Base-by-base conservation (phyloP, 1,284 basidiomycete species). In the Ceratobasidium theobromae region DNA sequence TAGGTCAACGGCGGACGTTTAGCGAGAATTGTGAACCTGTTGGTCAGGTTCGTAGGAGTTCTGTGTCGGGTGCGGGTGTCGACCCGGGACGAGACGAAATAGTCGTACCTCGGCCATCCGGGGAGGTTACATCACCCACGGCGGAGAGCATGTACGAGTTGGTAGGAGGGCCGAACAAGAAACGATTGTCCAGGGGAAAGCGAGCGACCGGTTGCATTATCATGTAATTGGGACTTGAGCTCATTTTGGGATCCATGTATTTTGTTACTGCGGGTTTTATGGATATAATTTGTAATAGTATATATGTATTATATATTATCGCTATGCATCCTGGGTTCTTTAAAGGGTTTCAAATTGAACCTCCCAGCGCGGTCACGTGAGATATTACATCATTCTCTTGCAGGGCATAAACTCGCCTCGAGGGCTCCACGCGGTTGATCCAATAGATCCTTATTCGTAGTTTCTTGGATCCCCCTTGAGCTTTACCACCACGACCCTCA, bases 381-480 rank as follows among this genome's bases (percentile, higher is more conserved):
- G 25, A 25, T 27, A 33, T 60, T 49, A 60, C 57, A 38, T 60
- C 43, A 60, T 25, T 41, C 41, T 27, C 18, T 23, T 32, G 30
- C 46, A 40, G 30, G 57, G 45, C 41, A 45, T 40, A 38, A 8
- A 45, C 43, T 49, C 38, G 45, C 46, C 46, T 48, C 49, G 57
- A 38, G 57, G 32, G 35, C 57, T 60, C 57, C 57, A 60, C 57
- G 54, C 40, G 45, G 43, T 16, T 49, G 57, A 57, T 60, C 45
- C 57, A 35, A 25, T 57, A 25, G n/a, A 48, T 46, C 54, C 57
- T 49, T 49, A 60, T 60, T 45, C 57, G 46, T 49, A 30, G 12
- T 60, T 30, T 9, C 53, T 41, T 48, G 40, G 8, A 43, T 45
- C 57, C 32, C 55, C 43, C 45, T n/a, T 45, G 23, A n/a, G 12